phyloP scores from a whole-genome alignment of 805 yeast genomes.

The Kuraishia floccosa region DNA sequence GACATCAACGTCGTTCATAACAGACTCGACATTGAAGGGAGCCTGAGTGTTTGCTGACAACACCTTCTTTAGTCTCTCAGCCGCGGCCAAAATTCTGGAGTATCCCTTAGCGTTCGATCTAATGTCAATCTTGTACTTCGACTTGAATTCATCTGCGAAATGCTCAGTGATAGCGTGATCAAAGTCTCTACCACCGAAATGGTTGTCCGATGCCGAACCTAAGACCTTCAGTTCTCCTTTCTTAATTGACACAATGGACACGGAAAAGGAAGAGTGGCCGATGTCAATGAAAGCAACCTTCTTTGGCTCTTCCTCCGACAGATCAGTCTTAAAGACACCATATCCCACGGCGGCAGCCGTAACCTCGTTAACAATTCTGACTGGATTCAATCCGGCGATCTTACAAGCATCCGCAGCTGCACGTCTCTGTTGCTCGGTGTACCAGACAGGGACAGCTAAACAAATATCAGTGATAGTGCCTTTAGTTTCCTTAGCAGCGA shows the following conservation, averaged over 20 bases:
- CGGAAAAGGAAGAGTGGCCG: constrained; percentile 94
- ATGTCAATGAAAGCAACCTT: constrained; percentile 90
- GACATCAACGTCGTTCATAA: constrained; percentile 95
- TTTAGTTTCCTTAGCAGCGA: constrained; percentile 73
- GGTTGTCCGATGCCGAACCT: constrained; percentile 88
- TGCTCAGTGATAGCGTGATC: constrained; percentile 91
- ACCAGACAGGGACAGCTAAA: constrained; percentile 95
- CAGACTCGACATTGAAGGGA: constrained; percentile 90
- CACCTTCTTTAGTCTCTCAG: constrained; percentile 92
- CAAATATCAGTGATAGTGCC: constrained; percentile 77
- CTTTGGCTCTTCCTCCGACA: constrained; percentile 89
- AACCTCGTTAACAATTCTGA: constrained; percentile 92
- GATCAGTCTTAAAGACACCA: constrained; percentile 95
- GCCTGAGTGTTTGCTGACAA: constrained; percentile 92
- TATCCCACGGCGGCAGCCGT: constrained; percentile 99
- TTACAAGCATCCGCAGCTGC: constrained; percentile 91
- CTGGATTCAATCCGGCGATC: constrained; percentile 96
- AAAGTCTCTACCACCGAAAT: constrained; percentile 97
- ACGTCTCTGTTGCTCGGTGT: constrained; percentile 92
- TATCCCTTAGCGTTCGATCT: constrained; percentile 88
- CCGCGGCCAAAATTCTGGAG: constrained; percentile 82
- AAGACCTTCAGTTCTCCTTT: constrained; percentile 92
- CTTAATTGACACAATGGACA: constrained; percentile 81
- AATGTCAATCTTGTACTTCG: constrained; percentile 89
- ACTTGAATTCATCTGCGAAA: constrained; percentile 86